phyloP scores from a whole-genome alignment of 805 yeast species.

The Blastobotrys muscicola region DNA sequence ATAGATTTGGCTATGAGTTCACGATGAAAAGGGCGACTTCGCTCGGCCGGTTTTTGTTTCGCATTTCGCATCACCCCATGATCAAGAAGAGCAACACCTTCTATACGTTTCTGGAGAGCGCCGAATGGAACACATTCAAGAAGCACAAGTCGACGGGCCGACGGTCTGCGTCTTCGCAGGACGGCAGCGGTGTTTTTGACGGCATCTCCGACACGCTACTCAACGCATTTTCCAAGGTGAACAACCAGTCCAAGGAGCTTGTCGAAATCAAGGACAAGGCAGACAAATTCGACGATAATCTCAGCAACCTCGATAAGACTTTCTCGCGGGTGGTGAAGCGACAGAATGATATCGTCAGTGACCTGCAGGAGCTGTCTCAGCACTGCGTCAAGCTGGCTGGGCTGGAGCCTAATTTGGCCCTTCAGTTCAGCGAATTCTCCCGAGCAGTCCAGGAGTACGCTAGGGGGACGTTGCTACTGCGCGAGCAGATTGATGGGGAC shows the following conservation, averaged over 20 bases:
- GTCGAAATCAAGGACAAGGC: slow-evolving; percentile 73
- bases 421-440: slow-evolving; percentile 36
- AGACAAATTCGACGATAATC: slow-evolving; percentile 76
- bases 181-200: slow-evolving; percentile 50
- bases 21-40: slow-evolving; percentile 77
- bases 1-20: slow-evolving; percentile 77
- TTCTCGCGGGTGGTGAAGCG: slow-evolving; percentile 63
- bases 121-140: slow-evolving; percentile 62
- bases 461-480: slow-evolving; percentile 35
- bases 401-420: slow-evolving; percentile 37
- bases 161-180: slow-evolving; percentile 3
- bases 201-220: slow-evolving; percentile 83
- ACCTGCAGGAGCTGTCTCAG: slow-evolving; percentile 58
- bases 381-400: slow-evolving; percentile 62
- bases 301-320: slow-evolving; percentile 67
- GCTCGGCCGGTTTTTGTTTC: slow-evolving; percentile 60
- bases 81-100: slow-evolving; percentile 60
- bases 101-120: slow-evolving; percentile 61
- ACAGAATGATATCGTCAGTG: slow-evolving; percentile 63
- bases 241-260: slow-evolving; percentile 59
- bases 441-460: slow-evolving; percentile 38
- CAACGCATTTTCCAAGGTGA: slow-evolving; percentile 82
- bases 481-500: slow-evolving; percentile 58
- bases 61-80: slow-evolving; percentile 66
- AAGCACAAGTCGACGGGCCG: slow-evolving; percentile 9